phyloP scores from a whole-genome alignment of 148 eudicot species.

The Spergularia marina region DNA sequence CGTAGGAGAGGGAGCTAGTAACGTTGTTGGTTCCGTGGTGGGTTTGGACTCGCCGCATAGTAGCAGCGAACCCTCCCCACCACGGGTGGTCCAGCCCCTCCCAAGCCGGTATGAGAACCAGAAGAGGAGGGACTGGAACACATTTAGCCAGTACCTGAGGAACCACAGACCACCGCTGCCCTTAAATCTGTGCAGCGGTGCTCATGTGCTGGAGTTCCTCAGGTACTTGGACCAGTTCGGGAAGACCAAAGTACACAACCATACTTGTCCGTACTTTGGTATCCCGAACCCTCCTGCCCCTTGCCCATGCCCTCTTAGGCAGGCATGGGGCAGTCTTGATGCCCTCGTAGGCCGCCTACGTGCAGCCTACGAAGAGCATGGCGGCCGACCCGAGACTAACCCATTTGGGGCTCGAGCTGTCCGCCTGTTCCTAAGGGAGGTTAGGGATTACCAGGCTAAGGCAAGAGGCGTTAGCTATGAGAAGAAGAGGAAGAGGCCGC shows the following conservation, averaged over 20 bases:
- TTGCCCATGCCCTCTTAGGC: constrained; percentile 63
- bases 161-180: constrained; percentile 62
- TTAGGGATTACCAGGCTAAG: constrained; percentile 58
- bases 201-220: constrained; percentile 65
- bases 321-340: constrained; percentile 69
- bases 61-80: background rate
- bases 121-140: constrained; percentile 64
- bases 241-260: constrained; percentile 56
- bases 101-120: constrained; percentile 54
- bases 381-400: constrained; percentile 55
- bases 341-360: constrained; percentile 65
- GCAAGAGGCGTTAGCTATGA: constrained; percentile 71
- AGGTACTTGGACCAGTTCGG: constrained; percentile 64
- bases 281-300: constrained; percentile 59
- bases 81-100: background rate
- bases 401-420: constrained; percentile 64
- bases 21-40: background rate
- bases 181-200: constrained; percentile 47
- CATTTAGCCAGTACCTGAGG: constrained; percentile 53
- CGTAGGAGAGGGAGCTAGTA: background rate
- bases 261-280: constrained; percentile 55
- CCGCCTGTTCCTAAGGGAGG: constrained; percentile 55
- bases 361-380: constrained; percentile 60
- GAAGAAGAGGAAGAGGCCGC: constrained; percentile 51
- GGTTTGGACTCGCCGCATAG: background rate